Base-by-base conservation (phyloP, 2,329 filamentous ascomycete genomes). In the Ascosphaera pollenicola region DNA sequence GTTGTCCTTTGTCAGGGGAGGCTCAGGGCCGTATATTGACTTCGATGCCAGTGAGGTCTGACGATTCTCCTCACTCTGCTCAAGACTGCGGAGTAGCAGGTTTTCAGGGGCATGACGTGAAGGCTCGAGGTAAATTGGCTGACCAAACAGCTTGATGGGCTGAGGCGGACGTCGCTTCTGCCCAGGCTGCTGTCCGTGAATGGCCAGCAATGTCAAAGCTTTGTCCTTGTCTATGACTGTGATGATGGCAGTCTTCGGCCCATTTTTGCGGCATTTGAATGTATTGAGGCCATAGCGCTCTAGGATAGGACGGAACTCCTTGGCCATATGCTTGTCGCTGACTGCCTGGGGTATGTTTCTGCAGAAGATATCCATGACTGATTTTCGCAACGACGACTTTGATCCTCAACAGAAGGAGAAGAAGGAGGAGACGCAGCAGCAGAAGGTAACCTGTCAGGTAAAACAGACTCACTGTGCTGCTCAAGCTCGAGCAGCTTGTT, bases 301-400 rank as follows among this genome's bases (percentile, higher is more conserved):
- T 6, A 50, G 40, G 8, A 50, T 40, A 8, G 47, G 45, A 8
- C 15, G 42, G 28, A 51, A 40, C 39, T 49, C 47, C 35, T 38
- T 48, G 28, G 37, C 44, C 30, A 51, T 28, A 34, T 48, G 47
- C 13, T 40, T 42, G 10, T 42, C 38, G 17, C 45, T 42, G 11
- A 49, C 38, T 17, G 46, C 45, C n/a, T 44, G 42, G 3, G 48
- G 48, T 17, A 51, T 37, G 24, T 49, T 49, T 36, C 47, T 44
- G 38, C 48, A 49, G 24, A 49, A 50, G n/a, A 51, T 47, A 24
- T 51, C 48, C 47, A 51, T 51, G n/a, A 8, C 19, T 24, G 21
- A 21, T 17, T n/a, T n/a, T n/a, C n/a, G 35, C 35, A 13, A 11
- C 13, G 35, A 28, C 24, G 7, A 7, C 24, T 28, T 28, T 28